Evolutionary conservation across 345 rosid genomes (phyloP).

Genomic region (Euphorbia tirucalli): DNA sequence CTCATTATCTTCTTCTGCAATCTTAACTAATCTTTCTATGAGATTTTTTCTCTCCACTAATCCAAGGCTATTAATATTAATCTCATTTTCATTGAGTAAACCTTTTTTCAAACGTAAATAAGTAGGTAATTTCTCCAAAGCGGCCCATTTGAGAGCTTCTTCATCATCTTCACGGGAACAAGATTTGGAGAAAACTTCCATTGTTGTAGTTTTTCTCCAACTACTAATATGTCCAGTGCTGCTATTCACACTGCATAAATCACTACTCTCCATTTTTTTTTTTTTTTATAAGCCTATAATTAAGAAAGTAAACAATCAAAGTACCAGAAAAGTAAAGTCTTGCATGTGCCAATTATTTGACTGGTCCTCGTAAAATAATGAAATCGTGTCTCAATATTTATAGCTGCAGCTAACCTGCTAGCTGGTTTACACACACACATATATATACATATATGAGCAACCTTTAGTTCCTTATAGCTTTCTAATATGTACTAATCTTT

Average conservation of each 20-base stretch:
- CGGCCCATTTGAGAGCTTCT: constrained; percentile 89
- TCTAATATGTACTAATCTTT: too few species aligned
- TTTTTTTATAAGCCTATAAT: too few species aligned
- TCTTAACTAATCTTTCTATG: constrained; percentile 66
- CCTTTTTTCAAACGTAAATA: constrained; percentile 68
- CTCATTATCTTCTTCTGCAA: constrained; percentile 83
- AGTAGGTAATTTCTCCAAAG: constrained; percentile 80
- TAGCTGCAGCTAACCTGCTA: too few species aligned
- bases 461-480: too few species aligned
- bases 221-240: constrained; percentile 43
- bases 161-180: constrained; percentile 43
- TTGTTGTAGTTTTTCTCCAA: constrained; percentile 35
- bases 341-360: too few species aligned
- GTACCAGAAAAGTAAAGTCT: too few species aligned
- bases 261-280: too few species aligned
- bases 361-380: too few species aligned
- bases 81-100: constrained; percentile 44
- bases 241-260: background rate
- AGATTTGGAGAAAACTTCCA: constrained; percentile 41
- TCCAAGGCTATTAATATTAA: constrained; percentile 62
- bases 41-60: constrained; percentile 65
- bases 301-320: too few species aligned
- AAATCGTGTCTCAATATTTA: too few species aligned
- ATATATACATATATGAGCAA: too few species aligned
- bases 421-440: too few species aligned